Base-by-base conservation (phyloP, 768 basidiomycete genomes). In the Calocybe cyanea region DNA sequence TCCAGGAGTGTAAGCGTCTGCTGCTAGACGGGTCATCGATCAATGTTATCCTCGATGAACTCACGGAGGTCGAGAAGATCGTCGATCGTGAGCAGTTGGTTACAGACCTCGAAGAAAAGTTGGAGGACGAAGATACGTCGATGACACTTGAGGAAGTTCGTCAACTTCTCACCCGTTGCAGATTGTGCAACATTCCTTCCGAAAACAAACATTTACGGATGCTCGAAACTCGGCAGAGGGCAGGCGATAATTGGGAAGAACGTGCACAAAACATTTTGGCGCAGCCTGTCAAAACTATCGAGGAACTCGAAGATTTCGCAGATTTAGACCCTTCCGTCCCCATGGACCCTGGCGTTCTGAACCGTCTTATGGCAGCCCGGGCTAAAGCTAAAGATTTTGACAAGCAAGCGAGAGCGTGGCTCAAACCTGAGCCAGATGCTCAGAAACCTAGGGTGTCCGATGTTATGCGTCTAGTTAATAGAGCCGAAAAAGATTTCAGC, bases 41-140 rank as follows among this genome's bases (percentile, higher is more conserved):
- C 43, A 92, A 92, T 53, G 84, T 95, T n/a, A 74, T 81, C 40
- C 70, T 95, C 15, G 86, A 91, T 11, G 90, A 93, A 61, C 69
- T 94, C 11, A 60, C 72, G 14, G 80, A 85, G 51, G 74, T 96
- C 15, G 83, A 88, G 68, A 85, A 80, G 64, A 83, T 93, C 45
- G 85, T 91, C 18, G 78, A 86, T 46, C 80, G 90, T 9, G 82
- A 88, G 57, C 80, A 85, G 56, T 78, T 95, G 49, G 65, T 88
- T 51, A 75, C 68, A 48, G 91, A 93, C 56, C 68, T 95, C 30
- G 80, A 86, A 52, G 81, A 81, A 41, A 84, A 78, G 51, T 65
- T 86, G 18, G 84, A 89, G 38, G 88, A 92, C 37, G 65, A 63
- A 3, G 77, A 77, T 21, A 55, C 54, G 11, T 63, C 70, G 18